phyloP scores from a whole-genome alignment of 108 stramenopile species.

The Thalassiosira profunda region DNA sequence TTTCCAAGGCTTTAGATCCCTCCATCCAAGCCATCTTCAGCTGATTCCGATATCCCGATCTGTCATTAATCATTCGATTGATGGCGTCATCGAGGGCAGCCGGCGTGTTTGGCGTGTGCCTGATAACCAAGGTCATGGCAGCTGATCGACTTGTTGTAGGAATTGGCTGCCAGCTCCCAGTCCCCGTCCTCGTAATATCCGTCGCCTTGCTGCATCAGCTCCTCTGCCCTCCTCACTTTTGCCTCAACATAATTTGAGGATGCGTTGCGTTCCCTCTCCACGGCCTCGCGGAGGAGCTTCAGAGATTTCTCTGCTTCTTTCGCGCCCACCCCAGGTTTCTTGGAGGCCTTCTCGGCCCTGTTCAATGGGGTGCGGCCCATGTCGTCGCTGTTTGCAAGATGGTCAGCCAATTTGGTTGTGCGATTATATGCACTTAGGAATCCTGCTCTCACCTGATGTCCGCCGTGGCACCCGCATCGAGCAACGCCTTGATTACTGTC shows the following conservation, averaged over 20 bases:
- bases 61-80: neutral
- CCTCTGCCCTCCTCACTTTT: neutral
- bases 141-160: neutral
- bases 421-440: no score
- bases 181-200: neutral
- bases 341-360: neutral
- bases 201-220: neutral
- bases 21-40: neutral
- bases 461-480: neutral
- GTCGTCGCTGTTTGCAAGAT: no score
- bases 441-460: no score
- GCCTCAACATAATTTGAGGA: constrained; percentile 3
- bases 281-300: neutral
- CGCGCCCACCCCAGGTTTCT: neutral
- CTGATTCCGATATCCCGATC: neutral
- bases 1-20: neutral
- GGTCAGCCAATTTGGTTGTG: no score
- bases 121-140: neutral
- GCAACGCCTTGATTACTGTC: neutral
- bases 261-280: neutral
- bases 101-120: neutral
- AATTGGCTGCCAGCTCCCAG: neutral
- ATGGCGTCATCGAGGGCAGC: neutral
- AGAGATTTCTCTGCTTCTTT: neutral
- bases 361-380: neutral